Evolutionary conservation across 495 filamentous ascomycete genomes (phyloP), one percentile per base, ranked within the genome.

Genomic region (Durotheca rogersii): DNA sequence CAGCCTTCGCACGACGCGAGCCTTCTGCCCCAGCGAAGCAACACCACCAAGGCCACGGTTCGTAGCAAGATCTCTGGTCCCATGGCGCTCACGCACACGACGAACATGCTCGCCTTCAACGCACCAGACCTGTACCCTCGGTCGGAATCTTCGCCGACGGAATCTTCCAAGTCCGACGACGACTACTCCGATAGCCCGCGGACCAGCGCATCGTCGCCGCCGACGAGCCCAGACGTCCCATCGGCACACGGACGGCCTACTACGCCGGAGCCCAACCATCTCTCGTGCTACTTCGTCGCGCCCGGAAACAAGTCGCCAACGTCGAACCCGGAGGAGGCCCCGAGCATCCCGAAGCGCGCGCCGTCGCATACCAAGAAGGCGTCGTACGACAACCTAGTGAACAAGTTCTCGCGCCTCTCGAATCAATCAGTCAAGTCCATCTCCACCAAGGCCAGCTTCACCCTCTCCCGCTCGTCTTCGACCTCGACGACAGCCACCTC

Each of bases 91-190:
- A 70, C 96, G 19, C 95, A 92, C 14, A 95, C 94, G 3, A 97
- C 94, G 48, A 98, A 97, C 67, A 89, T 91, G 83, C 84, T 96
- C 12, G 87, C 88, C 12, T 95, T 93, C 77, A 90, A 91, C 61
- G 90, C 93, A 7, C 94, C 93, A 18, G 85, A 90, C 64, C 78
- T 89, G 55, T 78, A 72, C 56, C 80, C 76, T 44, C 74, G 53
- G 35, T 64, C 74, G 50, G 68, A 74, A 19, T 76, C 81, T 1
- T 83, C 85, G 0, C 66, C 47, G 7, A 81, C 75, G 5, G 64
- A 78, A 23, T 83, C 81, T 17, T 72, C 70, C 27, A 78, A 83
- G 53, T 73, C 69, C 16, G 72, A 74, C 42, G 67, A 71, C 20
- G 84, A 87, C 38, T 53, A 68, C 38, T 85, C 81, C 3, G 85